A percentile compares a stretch with the other conserved stretches of the same genome.
These are phyloP conservation scores for Populus tomentosa DNA, from an alignment of 441 rosid genomes.

Conservation along the genomic window DNA sequence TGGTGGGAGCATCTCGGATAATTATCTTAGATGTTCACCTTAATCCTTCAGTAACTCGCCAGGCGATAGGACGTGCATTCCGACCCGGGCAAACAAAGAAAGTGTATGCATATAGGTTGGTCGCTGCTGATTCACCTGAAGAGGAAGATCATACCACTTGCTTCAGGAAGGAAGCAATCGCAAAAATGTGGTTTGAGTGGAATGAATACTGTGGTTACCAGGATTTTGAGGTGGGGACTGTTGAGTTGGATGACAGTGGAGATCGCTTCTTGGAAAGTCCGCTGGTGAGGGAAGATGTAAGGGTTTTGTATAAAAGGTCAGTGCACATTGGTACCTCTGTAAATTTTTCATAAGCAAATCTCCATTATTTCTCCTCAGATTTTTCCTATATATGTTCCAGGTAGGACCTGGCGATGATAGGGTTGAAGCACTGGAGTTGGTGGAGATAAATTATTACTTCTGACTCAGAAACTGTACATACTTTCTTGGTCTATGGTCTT, in stretches of 20 bases:
- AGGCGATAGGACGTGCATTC: constrained; percentile 83
- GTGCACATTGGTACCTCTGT: not conserved
- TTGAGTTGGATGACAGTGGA: constrained; percentile 44
- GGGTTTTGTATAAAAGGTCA: constrained; percentile 52
- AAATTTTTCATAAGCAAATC: not conserved
- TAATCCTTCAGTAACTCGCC: constrained; percentile 91
- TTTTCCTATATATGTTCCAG: constrained; percentile 25
- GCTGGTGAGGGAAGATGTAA: constrained; percentile 41
- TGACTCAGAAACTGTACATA: not conserved
- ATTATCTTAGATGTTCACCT: constrained; percentile 78
- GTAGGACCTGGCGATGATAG: constrained; percentile 17
- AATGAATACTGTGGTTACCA: constrained; percentile 51
- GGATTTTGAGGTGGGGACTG: constrained; percentile 42
- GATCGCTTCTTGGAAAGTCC: constrained; percentile 56
- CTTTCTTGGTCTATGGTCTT: not conserved
- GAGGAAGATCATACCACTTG: constrained; percentile 61
- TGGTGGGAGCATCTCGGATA: constrained; percentile 86
- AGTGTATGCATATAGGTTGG: constrained; percentile 61
- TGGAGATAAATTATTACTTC: not conserved
- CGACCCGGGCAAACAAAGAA: constrained; percentile 80
- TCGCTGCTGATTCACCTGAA: constrained; percentile 76
- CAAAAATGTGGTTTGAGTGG: constrained; percentile 96
- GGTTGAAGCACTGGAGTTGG: not conserved
- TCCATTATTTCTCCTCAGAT: constrained; percentile 2
- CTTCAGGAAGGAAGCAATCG: constrained; percentile 63